These are phyloP conservation scores for Colletotrichum liriopes DNA, from an alignment of 2,329 filamentous ascomycete species.

Conservation along the genomic window DNA sequence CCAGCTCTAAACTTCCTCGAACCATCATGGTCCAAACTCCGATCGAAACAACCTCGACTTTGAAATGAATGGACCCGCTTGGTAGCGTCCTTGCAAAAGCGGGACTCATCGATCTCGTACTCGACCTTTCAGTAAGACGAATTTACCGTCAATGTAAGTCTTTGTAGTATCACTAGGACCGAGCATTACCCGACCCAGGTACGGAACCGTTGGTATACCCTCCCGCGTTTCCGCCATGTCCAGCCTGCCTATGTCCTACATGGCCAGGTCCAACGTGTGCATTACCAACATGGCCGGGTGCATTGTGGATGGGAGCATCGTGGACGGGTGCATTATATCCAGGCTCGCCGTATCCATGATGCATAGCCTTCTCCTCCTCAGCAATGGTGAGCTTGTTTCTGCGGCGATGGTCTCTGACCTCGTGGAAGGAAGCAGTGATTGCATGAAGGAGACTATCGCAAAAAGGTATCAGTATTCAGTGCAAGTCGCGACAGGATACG, in stretches of 20 bases:
- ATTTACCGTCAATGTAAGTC: no score
- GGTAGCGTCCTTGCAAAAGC: background rate
- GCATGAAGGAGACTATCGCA: constrained; percentile 57
- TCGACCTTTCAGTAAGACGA: background rate
- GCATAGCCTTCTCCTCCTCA: constrained; percentile 10
- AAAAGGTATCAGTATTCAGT: background rate
- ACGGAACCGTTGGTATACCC: background rate
- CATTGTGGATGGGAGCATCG: background rate
- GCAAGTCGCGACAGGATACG: background rate
- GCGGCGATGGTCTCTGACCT: constrained; percentile 44
- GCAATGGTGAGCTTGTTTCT: constrained; percentile 2
- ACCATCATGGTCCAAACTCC: background rate
- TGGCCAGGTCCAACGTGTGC: background rate
- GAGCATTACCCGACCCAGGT: background rate
- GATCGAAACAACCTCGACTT: background rate
- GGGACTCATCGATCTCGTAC: no score
- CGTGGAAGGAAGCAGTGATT: constrained; percentile 59
- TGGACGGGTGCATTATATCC: background rate
- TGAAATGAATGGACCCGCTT: background rate
- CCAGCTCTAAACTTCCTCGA: background rate
- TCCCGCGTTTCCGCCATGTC: background rate
- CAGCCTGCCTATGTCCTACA: background rate
- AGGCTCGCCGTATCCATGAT: background rate
- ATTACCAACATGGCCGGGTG: background rate
- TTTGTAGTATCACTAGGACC: background rate